phyloP scores from a whole-genome alignment of 441 rosid genomes.

The Erodium trifolium region DNA sequence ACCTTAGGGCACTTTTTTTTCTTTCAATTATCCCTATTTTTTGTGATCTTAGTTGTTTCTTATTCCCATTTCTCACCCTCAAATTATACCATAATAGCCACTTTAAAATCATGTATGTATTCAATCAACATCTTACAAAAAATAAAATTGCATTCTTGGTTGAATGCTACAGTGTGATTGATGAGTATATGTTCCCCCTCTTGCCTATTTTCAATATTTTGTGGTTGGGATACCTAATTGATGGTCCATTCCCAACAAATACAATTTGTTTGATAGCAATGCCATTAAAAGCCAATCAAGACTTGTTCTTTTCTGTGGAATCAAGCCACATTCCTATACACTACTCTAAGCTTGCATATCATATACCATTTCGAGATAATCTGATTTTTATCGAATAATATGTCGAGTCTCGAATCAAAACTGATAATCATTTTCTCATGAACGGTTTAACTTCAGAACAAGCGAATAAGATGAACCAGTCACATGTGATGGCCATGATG shows the following conservation, averaged over 20 bases:
- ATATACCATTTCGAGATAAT: too few relatives aligned
- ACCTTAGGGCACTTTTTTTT: too few relatives aligned
- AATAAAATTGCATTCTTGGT: background rate
- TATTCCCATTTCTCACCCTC: too few relatives aligned
- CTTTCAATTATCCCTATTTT: too few relatives aligned
- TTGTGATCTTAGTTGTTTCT: too few relatives aligned
- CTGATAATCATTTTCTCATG: background rate
- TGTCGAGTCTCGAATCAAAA: too few relatives aligned
- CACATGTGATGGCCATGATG: background rate
- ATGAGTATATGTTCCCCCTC: background rate
- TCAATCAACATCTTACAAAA: too few relatives aligned
- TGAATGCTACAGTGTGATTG: background rate
- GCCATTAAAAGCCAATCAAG: background rate
- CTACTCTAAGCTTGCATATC: too few relatives aligned
- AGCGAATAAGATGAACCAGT: background rate
- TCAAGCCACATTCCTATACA: background rate
- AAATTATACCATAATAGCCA: too few relatives aligned
- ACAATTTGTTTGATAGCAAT: background rate
- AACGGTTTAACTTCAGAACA: background rate
- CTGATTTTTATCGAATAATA: too few relatives aligned
- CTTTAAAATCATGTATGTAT: too few relatives aligned
- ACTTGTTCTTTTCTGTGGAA: background rate
- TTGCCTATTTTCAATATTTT: background rate
- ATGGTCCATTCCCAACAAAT: conserved; percentile 7
- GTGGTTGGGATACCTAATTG: background rate